Percentiles rank a stretch among this genome's conserved stretches.
Evolutionary conservation across 495 filamentous ascomycete genomes (phyloP).

Genomic region (Collariella sp.): DNA sequence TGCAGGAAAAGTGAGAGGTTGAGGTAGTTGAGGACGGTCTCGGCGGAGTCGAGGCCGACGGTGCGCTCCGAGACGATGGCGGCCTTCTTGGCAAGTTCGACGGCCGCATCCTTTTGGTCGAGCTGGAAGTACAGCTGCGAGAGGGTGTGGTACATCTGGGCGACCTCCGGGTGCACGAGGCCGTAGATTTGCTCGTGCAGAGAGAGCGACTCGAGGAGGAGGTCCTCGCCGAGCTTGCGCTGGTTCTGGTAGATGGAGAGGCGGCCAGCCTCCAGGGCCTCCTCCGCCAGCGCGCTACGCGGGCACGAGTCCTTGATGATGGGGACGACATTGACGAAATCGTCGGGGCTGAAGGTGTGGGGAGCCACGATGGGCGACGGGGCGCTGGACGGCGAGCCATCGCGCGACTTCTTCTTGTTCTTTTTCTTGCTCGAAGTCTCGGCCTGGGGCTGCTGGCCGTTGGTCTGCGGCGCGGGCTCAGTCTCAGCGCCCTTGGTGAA

Average conservation of each 20-base stretch:
- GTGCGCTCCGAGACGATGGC: slow-evolving; percentile 95
- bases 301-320: slow-evolving; percentile 90
- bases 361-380: slow-evolving; percentile 38
- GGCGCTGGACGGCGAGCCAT: slow-evolving; percentile 44
- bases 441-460: slow-evolving; percentile 32
- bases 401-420: slow-evolving; percentile 66
- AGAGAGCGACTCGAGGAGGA: slow-evolving; percentile 88
- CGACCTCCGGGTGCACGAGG: slow-evolving; percentile 93
- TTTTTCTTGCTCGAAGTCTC: slow-evolving; percentile 43
- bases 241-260: slow-evolving; percentile 91
- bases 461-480: slow-evolving; percentile 15
- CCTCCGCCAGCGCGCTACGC: slow-evolving; percentile 81
- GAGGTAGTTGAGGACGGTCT: slow-evolving; percentile 89
- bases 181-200: slow-evolving; percentile 99
- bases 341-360: slow-evolving; percentile 69
- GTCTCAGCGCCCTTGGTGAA: slow-evolving; percentile 45
- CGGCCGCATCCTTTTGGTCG: slow-evolving; percentile 89
- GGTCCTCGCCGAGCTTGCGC: slow-evolving; percentile 91
- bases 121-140: slow-evolving; percentile 93
- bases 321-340: slow-evolving; percentile 85
- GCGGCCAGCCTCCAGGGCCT: slow-evolving; percentile 88
- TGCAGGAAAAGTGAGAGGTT: slow-evolving; percentile 96
- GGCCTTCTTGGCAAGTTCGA: slow-evolving; percentile 92
- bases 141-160: slow-evolving; percentile 85
- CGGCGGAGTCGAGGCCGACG: slow-evolving; percentile 82